Percentiles rank a stretch among this genome's conserved stretches.
Evolutionary conservation across 2,329 filamentous ascomycete species (phyloP).

Genomic region (Scedosporium boydii): DNA sequence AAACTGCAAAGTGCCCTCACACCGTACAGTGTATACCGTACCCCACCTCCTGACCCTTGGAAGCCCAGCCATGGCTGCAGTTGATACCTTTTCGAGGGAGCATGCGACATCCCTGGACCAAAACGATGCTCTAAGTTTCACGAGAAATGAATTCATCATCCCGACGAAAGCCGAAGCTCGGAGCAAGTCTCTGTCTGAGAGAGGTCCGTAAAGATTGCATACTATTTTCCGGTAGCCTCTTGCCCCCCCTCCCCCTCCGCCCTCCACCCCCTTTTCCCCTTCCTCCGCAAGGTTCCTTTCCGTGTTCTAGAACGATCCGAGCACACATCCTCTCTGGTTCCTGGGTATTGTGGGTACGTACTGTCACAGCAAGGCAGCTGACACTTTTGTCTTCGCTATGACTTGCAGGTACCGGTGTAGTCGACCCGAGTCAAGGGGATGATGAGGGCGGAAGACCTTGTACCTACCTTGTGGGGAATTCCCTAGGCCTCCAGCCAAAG

Average conservation of each 20-base stretch:
- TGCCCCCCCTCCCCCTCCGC: background rate
- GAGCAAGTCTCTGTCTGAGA: conserved; percentile 17
- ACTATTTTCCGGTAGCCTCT: background rate
- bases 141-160: conserved; percentile 61
- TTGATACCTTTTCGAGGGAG: conserved; percentile 5
- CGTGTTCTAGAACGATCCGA: background rate
- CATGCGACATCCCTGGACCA: conserved; percentile 33
- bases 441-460: conserved; percentile 16
- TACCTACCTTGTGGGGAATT: conserved; percentile 86
- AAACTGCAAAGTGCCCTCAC: background rate
- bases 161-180: conserved; percentile 36
- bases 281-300: background rate
- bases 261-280: background rate
- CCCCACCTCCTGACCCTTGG: background rate
- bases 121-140: conserved; percentile 41
- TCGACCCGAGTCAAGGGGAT: background rate
- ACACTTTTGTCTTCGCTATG: background rate
- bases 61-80: background rate
- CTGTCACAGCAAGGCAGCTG: background rate
- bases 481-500: conserved; percentile 72
- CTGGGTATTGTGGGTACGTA: background rate
- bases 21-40: background rate
- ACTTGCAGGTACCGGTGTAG: background rate
- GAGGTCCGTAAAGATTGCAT: conserved; percentile 9
- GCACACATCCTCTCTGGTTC: background rate